phyloP scores from a whole-genome alignment of 495 filamentous ascomycete species.

The Hypoxylon cercidicola region DNA sequence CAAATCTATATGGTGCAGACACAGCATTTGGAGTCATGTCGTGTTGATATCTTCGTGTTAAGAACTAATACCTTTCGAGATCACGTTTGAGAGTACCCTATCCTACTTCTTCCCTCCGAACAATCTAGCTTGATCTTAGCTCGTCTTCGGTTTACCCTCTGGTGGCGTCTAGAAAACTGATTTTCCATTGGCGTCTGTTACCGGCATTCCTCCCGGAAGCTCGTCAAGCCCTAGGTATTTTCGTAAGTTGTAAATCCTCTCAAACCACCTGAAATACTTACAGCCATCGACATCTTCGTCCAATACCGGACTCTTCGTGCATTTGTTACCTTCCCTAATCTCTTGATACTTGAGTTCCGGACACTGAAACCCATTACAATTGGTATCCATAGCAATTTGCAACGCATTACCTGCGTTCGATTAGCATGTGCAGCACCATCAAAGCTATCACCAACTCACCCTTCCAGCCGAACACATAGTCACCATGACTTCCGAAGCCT shows the following conservation, averaged over 20 bases:
- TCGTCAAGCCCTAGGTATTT: conserved; percentile 34
- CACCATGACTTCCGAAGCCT: conserved; percentile 38
- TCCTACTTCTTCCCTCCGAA: too few species aligned
- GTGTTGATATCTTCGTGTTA: too few species aligned
- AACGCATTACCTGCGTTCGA: conserved; percentile 31
- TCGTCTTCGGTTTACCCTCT: neutral
- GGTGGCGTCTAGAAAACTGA: conserved; percentile 11
- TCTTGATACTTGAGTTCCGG: conserved; percentile 37
- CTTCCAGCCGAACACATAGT: conserved; percentile 47
- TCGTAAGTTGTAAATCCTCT: conserved; percentile 1
- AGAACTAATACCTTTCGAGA: too few species aligned
- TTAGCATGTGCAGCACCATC: too few species aligned
- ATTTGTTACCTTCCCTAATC: conserved; percentile 47
- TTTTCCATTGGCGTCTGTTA: conserved; percentile 33
- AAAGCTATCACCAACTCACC: too few species aligned
- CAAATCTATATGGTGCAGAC: too few species aligned
- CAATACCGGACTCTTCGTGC: conserved; percentile 36
- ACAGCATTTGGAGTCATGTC: too few species aligned
- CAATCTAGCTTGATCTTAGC: neutral
- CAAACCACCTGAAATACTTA: conserved; percentile 26
- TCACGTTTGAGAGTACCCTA: too few species aligned
- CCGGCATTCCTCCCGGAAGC: conserved; percentile 42
- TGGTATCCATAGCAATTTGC: conserved; percentile 42
- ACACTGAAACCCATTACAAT: conserved; percentile 39
- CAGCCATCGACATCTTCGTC: conserved; percentile 48